Conservation (phyloP, 2,329 filamentous ascomycete species). For the Periglandula ipomoeae region DNA sequence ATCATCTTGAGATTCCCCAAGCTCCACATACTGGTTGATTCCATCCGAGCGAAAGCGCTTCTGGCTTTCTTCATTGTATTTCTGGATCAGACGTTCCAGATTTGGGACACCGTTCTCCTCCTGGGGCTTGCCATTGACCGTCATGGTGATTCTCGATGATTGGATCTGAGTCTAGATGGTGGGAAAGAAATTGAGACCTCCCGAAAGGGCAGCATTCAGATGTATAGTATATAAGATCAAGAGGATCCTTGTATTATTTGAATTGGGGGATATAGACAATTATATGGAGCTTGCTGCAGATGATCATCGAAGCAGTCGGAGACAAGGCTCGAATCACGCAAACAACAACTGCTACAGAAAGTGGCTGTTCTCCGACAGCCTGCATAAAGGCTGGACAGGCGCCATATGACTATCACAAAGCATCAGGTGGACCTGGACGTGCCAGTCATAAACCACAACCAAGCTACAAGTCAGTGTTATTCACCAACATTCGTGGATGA, state of each 20-base stretch:
- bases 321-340: background rate
- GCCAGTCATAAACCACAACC: background rate
- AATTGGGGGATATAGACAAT: too few species aligned
- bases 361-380: background rate
- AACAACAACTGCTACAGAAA: background rate
- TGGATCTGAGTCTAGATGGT: background rate
- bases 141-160: background rate
- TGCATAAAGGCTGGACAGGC: background rate
- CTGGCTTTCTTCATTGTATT: conserved; percentile 24
- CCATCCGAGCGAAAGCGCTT: conserved; percentile 25
- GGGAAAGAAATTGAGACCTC: background rate
- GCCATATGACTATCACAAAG: background rate
- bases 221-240: background rate
- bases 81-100: conserved; percentile 10
- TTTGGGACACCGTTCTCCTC: background rate
- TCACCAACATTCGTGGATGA: too few species aligned
- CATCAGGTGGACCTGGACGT: background rate
- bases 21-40: conserved; percentile 22
- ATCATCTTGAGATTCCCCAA: conserved; percentile 16
- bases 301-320: background rate
- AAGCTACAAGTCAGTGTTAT: too few species aligned
- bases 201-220: background rate
- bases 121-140: background rate
- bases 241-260: too few species aligned
- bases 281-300: too few species aligned